Evolutionary conservation across 495 filamentous ascomycete genomes (phyloP), one percentile per base, ranked within the genome.

Genomic region (Cudoniella acicularis): DNA sequence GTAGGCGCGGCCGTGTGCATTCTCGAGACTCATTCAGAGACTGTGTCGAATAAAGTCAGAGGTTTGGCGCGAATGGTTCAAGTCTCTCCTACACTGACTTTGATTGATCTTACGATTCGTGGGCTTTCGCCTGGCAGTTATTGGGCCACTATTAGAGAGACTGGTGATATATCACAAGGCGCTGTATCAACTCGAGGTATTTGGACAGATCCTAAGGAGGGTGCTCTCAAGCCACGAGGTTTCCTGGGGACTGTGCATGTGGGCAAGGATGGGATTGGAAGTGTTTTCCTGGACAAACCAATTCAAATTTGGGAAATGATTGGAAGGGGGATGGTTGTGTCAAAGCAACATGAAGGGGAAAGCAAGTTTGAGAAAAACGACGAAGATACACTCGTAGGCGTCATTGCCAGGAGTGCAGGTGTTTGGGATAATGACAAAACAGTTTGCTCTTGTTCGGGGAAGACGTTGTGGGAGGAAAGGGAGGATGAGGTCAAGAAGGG

Each of bases 351-450:
- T 59, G 82, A 82, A 49, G 70, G 71, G 23, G 62, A 69, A 26
- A 73, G 64, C 57, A 70, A 62, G 51, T 83, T 85, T 67, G 70
- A 83, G 60, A 76, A 75, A 62, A 87, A 92, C 64, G 89, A 95
- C 65, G 78, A 83, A 50, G 84, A 95, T 67, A 93, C 91, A 26
- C 74, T 96, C 42, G 88, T 96, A 6, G 94, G 94, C 27, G 91
- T 98, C 52, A 89, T 98, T 70, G 94, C 94, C 45, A 78, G 94
- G 68, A 96, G 91, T 73, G 92, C 94, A 22, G 94, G 94, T 13
- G 87, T 96, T 52, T 98, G 94, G 94, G 92, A 97, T 70, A 98
- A 98, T 68, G 91, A 96, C 69, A 98, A 97, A 80, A 96, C 88
- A 66, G 94, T 98, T 24, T 86, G 83, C 56, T 93, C 89, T 13